Percentiles rank a stretch among this genome's conserved stretches.
These are phyloP conservation scores for Lasiosphaeriaceae sp. DNA, from an alignment of 495 filamentous ascomycete species.

Conservation along the genomic window DNA sequence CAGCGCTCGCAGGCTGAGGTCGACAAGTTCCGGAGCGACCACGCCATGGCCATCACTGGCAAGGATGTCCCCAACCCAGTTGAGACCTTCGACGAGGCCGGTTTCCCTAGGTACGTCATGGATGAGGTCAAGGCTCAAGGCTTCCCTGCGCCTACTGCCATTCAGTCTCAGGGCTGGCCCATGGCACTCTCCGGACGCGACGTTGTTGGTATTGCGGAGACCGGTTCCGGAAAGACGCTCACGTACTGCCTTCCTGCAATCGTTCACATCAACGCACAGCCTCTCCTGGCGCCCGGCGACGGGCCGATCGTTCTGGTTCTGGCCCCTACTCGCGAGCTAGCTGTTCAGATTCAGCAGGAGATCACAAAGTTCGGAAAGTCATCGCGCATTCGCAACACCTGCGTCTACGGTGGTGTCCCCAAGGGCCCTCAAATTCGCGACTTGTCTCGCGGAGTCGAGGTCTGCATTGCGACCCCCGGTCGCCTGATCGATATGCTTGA, in stretches of 20 bases:
- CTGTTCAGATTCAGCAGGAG: constrained; percentile 95
- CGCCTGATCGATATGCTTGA: constrained; percentile 99
- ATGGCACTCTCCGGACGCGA: constrained; percentile 98
- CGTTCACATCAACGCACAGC: constrained; percentile 98
- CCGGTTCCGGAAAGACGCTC: constrained; percentile 97
- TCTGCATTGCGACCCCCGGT: constrained; percentile 93
- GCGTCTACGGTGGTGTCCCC: constrained; percentile 97
- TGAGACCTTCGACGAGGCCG: constrained; percentile 94
- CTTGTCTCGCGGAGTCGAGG: constrained; percentile 79
- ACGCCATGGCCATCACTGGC: constrained; percentile 77
- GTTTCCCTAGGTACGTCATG: constrained; percentile 95
- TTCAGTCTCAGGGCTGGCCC: constrained; percentile 98
- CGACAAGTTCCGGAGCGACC: constrained; percentile 75
- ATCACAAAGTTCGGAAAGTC: constrained; percentile 97
- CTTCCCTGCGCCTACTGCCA: constrained; percentile 85
- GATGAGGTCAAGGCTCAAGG: constrained; percentile 97
- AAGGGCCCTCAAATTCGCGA: constrained; percentile 96
- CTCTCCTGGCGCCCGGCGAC: constrained; percentile 92
- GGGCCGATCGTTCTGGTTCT: constrained; percentile 95
- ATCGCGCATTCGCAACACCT: constrained; percentile 96
- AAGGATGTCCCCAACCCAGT: constrained; percentile 83
- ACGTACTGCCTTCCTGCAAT: constrained; percentile 98
- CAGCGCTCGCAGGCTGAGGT: constrained; percentile 74
- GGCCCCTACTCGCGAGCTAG: constrained; percentile 93
- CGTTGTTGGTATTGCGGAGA: constrained; percentile 99